Base-by-base conservation (phyloP, 164 flowering plant species). In the Brasenia schreberi region DNA sequence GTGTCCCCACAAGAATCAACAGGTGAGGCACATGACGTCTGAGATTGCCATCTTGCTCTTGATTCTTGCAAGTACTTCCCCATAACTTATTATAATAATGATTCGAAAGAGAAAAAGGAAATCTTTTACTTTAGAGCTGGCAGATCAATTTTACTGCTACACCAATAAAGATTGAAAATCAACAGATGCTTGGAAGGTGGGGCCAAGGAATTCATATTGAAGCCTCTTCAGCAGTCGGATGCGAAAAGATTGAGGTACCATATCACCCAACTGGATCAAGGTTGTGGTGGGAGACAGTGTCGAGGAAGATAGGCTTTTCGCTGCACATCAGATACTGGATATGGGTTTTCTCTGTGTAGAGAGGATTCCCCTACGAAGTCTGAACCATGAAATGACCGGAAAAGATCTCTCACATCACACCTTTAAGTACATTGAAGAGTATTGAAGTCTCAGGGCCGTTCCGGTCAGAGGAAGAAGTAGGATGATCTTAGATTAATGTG, bases 1-100 rank as follows among this genome's bases (percentile, higher is more conserved):
- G 83, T 59, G 76, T 84, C 23, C 87, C 89, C 45, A 73, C 88
- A 61, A 81, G 92, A 0, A 89, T 93, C 42, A 84, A 87, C 70
- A 83, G 93, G 95, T 90, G 82, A 59, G 14, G 39, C 56, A 49
- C 4, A 49, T 49, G 12, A 49, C 56, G 16, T 33, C 39, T 49
- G 56, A 49, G 56, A 33, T 33, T 33, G 39, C 39, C 39, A 33
- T 33, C 39, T 33, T 9, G 56, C 56, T 49, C 16, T 49, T 49
- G 56, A 14, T 49, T 49, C 56, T 49, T 9, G 7, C 56, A 49
- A 49, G 56, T 9, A 49, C 10, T 33, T 33, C 39, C 39, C 3
- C n/a, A n/a, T 33, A 1, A 33, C 39, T 33, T 33, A 33, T 33
- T 3, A 33, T 33, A 33, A 33, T 33, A 33, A 33, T 33, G 39